Percentiles rank a stretch among this genome's conserved stretches.
These are phyloP conservation scores for Pinus albicaulis DNA, from an alignment of 75 land plant genomes.

Conservation along the genomic window DNA sequence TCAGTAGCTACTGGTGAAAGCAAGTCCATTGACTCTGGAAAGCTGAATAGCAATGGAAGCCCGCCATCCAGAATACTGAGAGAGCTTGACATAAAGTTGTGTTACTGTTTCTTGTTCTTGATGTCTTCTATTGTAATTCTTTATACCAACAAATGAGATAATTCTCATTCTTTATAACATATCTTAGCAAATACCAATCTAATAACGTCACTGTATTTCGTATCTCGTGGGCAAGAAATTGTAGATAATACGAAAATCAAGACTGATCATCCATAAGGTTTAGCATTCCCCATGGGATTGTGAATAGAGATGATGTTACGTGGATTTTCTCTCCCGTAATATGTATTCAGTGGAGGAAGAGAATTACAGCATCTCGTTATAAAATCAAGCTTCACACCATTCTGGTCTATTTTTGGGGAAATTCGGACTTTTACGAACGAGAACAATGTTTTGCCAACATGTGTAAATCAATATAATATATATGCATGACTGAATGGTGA, in stretches of 20 bases:
- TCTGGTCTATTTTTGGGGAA: not conserved
- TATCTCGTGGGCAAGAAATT: not conserved
- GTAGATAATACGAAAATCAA: not conserved
- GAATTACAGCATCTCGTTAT: not conserved
- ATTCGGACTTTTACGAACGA: not conserved
- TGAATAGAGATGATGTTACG: not conserved
- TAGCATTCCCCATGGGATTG: not conserved
- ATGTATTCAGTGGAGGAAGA: not conserved
- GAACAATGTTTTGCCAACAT: not conserved
- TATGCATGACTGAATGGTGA: not conserved
- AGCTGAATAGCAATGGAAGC: slow-evolving; percentile 20
- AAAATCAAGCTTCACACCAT: not conserved
- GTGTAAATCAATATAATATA: not conserved
- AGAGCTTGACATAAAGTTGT: not conserved
- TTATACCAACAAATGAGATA: not conserved
- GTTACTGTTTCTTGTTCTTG: not conserved
- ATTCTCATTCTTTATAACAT: not conserved
- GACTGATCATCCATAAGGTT: not conserved
- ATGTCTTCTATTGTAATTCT: slow-evolving; percentile 1
- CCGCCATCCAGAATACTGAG: slow-evolving; percentile 1
- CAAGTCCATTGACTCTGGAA: slow-evolving; percentile 35
- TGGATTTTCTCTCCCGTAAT: not conserved
- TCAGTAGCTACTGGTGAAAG: slow-evolving; percentile 31
- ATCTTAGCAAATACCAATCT: slow-evolving; percentile 2
- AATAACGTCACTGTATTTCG: not conserved